Evolutionary conservation across 371 early-diverging fungal genomes (phyloP).

Genomic region (Mucor ambiguus): DNA sequence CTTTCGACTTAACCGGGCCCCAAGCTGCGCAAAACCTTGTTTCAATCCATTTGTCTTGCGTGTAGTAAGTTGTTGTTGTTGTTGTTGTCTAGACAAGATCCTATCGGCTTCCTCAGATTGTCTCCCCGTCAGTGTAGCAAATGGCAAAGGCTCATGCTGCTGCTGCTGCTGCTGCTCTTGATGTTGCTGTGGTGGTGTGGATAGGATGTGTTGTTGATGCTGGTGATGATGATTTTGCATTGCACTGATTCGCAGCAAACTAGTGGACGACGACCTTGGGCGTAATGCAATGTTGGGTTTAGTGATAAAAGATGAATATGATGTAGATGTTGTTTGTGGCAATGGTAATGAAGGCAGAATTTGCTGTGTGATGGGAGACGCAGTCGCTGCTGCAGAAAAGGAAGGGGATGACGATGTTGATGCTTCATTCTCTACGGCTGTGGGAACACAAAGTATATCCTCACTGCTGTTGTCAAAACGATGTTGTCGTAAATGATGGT

Average conservation of each 20-base stretch:
- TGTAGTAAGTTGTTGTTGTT: not conserved
- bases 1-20: conserved; percentile 11
- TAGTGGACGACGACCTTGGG: not conserved
- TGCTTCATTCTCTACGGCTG: not conserved
- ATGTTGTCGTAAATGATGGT: not conserved
- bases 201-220: not conserved
- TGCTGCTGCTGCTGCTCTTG: not conserved
- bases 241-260: conserved; percentile 3
- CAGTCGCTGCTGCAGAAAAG: not conserved
- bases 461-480: not conserved
- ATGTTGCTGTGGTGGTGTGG: not conserved
- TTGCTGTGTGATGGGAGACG: not conserved
- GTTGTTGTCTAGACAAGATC: not conserved
- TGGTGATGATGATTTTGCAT: conserved; percentile 9
- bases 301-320: not conserved
- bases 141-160: not conserved
- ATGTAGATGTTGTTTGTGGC: no score
- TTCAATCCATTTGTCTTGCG: conserved; percentile 13
- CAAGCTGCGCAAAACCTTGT: conserved; percentile 20
- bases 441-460: conserved; percentile 1
- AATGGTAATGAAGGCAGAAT: not conserved
- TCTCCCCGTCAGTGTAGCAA: conserved; percentile 8
- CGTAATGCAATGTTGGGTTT: not conserved
- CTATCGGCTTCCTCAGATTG: conserved; percentile 15
- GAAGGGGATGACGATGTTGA: not conserved